Percentiles rank a stretch among this genome's conserved stretches.
Evolutionary conservation across 495 filamentous ascomycete genomes (phyloP).

Genomic region (Rusavskia elegans): DNA sequence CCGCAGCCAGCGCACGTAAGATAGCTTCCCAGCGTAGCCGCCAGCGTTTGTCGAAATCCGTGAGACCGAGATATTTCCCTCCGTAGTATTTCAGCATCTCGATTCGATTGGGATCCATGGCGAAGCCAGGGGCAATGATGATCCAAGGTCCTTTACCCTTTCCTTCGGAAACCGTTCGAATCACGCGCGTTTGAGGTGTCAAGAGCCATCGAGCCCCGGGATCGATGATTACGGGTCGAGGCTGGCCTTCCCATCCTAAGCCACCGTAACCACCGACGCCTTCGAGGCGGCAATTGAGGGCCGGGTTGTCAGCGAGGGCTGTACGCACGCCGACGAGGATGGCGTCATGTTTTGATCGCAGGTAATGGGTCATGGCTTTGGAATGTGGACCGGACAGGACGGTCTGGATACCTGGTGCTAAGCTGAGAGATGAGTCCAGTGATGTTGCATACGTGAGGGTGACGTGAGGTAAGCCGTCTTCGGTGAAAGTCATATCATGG

Average conservation of each 20-base stretch:
- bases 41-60: slow-evolving; percentile 33
- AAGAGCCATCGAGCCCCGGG: slow-evolving; percentile 53
- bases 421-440: slow-evolving; percentile 63
- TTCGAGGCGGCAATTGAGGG: slow-evolving; percentile 60
- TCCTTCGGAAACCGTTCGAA: slow-evolving; percentile 45
- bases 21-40: slow-evolving; percentile 46
- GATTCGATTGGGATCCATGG: slow-evolving; percentile 28
- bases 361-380: slow-evolving; percentile 83
- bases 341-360: slow-evolving; percentile 66
- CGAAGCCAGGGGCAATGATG: slow-evolving; percentile 36
- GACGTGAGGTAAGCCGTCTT: slow-evolving; percentile 27
- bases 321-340: slow-evolving; percentile 78
- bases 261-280: slow-evolving; percentile 37
- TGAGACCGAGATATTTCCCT: slow-evolving; percentile 31
- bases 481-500: slow-evolving; percentile 15
- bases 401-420: slow-evolving; percentile 61
- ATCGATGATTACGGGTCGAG: slow-evolving; percentile 66
- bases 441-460: slow-evolving; percentile 87
- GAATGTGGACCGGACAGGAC: slow-evolving; percentile 62
- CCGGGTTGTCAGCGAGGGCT: slow-evolving; percentile 69
- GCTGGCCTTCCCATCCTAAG: slow-evolving; percentile 43
- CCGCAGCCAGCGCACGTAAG: slow-evolving; percentile 34
- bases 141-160: slow-evolving; percentile 60
- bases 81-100: slow-evolving; percentile 33
- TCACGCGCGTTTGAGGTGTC: slow-evolving; percentile 39